Conservation (phyloP, 495 filamentous ascomycete species). For the Platismatia glauca region DNA sequence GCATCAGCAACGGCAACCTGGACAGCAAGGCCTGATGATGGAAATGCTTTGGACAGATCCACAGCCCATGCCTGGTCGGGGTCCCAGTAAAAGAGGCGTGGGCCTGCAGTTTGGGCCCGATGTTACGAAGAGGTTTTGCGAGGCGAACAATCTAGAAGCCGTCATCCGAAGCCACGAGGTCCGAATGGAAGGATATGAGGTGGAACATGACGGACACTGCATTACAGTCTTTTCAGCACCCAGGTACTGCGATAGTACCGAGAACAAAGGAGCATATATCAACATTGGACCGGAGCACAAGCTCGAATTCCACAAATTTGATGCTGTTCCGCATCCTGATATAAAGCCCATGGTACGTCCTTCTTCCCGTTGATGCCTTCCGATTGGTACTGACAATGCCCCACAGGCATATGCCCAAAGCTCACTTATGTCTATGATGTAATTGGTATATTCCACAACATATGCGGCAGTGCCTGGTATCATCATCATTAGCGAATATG, state of each 20-base stretch:
- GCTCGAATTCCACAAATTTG: constrained; percentile 83
- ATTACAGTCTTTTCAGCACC: constrained; percentile 99
- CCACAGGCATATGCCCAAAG: constrained; percentile 70
- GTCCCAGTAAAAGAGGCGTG: constrained; percentile 93
- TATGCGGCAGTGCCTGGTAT: neutral
- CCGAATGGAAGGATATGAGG: constrained; percentile 94
- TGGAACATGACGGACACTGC: constrained; percentile 91
- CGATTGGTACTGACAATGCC: constrained; percentile 25
- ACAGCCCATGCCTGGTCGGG: constrained; percentile 72
- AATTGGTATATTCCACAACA: constrained; percentile 8
- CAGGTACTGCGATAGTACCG: constrained; percentile 93
- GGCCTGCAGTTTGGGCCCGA: constrained; percentile 96
- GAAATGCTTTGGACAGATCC: constrained; percentile 99
- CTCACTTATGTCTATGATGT: constrained; percentile 63
- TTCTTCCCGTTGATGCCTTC: neutral
- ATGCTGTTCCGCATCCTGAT: constrained; percentile 90
- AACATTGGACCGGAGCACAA: constrained; percentile 90
- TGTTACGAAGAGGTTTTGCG: constrained; percentile 93
- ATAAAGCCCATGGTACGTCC: constrained; percentile 83
- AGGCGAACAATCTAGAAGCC: constrained; percentile 86
- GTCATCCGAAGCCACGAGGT: constrained; percentile 97
- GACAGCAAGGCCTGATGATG: constrained; percentile 96
- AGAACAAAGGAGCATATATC: constrained; percentile 98
- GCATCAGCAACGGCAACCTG: constrained; percentile 90
- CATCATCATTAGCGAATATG: constrained; percentile 13